A percentile compares a stretch with the other conserved stretches of the same genome.
These are phyloP conservation scores for Trematosphaeria pertusa DNA, from an alignment of 2,329 filamentous ascomycete genomes.

Conservation along the genomic window DNA sequence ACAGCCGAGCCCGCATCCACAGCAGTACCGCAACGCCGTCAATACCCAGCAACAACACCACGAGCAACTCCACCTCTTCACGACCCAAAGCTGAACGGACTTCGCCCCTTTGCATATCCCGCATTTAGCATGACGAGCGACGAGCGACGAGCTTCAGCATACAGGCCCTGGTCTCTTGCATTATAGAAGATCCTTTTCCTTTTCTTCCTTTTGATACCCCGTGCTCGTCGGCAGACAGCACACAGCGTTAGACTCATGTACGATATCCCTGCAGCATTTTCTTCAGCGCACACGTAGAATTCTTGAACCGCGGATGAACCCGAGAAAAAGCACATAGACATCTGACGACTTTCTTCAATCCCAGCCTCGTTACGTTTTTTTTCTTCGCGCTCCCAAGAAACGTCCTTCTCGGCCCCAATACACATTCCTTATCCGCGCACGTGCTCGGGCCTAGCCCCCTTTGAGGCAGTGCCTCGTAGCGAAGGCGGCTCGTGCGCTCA, in stretches of 20 bases:
- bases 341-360: too few relatives aligned
- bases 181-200: constrained; percentile 13
- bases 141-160: too few relatives aligned
- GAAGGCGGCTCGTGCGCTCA: too few relatives aligned
- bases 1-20: constrained; percentile 14
- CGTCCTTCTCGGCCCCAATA: too few relatives aligned
- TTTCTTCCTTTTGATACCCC: constrained; percentile 17
- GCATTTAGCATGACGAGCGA: too few relatives aligned
- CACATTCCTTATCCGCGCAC: too few relatives aligned
- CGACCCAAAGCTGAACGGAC: constrained; percentile 18
- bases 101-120: constrained; percentile 1
- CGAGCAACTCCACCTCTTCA: constrained; percentile 32
- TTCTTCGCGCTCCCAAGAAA: too few relatives aligned
- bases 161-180: constrained; percentile 8
- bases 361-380: too few relatives aligned
- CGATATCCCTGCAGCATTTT: constrained; percentile 10
- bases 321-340: constrained; percentile 14
- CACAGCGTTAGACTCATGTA: constrained; percentile 17
- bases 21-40: constrained; percentile 24
- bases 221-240: constrained; percentile 14
- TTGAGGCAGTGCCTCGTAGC: too few relatives aligned
- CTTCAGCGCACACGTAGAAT: constrained; percentile 3
- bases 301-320: not conserved
- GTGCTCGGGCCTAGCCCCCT: too few relatives aligned
- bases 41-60: constrained; percentile 28